A percentile compares a stretch with the other conserved stretches of the same genome.
Conservation (phyloP, 352 stramenopile genomes). For the Phytophthora rubi region DNA sequence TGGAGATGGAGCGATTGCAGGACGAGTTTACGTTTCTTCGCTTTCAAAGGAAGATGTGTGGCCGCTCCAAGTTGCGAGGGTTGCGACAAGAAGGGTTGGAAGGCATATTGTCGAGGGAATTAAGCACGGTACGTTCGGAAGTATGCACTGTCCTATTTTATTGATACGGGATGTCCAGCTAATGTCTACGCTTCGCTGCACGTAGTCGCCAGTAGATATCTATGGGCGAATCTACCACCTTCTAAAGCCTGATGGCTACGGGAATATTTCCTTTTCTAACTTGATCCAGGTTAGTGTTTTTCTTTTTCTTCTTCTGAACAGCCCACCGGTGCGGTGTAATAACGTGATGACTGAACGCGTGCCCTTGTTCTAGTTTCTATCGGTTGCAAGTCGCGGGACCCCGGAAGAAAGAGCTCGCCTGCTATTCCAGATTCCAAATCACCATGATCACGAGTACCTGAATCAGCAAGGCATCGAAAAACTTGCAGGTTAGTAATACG, state of each 20-base stretch:
- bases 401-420: constrained; percentile 59
- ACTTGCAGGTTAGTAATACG: constrained; percentile 48
- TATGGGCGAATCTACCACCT: constrained; percentile 51
- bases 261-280: constrained; percentile 67
- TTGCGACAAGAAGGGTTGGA: constrained; percentile 62
- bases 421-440: constrained; percentile 56
- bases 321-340: neutral
- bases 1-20: constrained; percentile 63
- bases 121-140: constrained; percentile 39
- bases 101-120: constrained; percentile 58
- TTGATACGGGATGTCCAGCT: neutral
- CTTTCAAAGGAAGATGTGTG: constrained; percentile 50
- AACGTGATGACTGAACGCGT: constrained; percentile 4
- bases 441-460: constrained; percentile 35
- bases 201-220: constrained; percentile 56
- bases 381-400: constrained; percentile 45
- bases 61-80: constrained; percentile 52
- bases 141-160: neutral
- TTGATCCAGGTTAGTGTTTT: constrained; percentile 57
- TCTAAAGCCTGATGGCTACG: constrained; percentile 61
- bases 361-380: constrained; percentile 41
- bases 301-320: neutral
- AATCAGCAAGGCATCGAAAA: constrained; percentile 46
- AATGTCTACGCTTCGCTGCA: constrained; percentile 1
- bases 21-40: constrained; percentile 76